phyloP scores from a whole-genome alignment of 2,329 filamentous ascomycete species.

The Pseudocercospora fijiensis region DNA sequence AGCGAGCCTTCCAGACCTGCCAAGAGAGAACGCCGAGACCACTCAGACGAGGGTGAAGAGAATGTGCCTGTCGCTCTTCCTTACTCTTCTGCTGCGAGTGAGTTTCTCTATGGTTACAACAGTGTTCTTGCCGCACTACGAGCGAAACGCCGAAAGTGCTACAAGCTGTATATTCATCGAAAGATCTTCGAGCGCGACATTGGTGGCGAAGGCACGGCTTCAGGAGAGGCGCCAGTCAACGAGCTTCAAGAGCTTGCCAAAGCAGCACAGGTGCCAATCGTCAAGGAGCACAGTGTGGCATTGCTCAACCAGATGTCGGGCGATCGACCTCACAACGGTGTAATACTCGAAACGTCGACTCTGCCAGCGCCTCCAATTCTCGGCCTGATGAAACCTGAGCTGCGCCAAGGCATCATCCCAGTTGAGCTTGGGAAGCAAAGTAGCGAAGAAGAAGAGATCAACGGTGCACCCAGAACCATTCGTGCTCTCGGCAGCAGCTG shows the following conservation, averaged over 20 bases:
- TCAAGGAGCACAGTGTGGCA: constrained; percentile 52
- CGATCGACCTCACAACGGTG: constrained; percentile 84
- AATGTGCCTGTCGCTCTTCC: constrained; percentile 52
- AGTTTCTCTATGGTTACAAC: constrained; percentile 85
- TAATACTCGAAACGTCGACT: constrained; percentile 81
- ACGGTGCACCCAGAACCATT: constrained; percentile 62
- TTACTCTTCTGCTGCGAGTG: constrained; percentile 81
- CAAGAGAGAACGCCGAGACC: neutral
- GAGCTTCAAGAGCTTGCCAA: constrained; percentile 29
- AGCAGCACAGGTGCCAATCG: constrained; percentile 53
- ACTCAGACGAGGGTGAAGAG: constrained; percentile 24
- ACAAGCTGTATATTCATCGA: constrained; percentile 71
- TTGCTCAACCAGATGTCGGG: constrained; percentile 76
- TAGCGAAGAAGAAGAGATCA: constrained; percentile 69
- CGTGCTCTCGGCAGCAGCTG: constrained; percentile 43
- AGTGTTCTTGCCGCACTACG: constrained; percentile 77
- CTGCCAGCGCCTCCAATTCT: constrained; percentile 59
- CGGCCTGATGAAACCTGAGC: constrained; percentile 36
- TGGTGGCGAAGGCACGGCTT: constrained; percentile 8
- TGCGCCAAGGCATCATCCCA: constrained; percentile 52
- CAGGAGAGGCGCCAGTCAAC: constrained; percentile 18
- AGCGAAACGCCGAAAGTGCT: constrained; percentile 68
- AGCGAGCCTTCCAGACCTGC: neutral
- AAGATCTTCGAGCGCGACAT: constrained; percentile 23
- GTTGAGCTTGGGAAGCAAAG: constrained; percentile 63